These are phyloP conservation scores for Cyclotella choctawhatcheeana DNA, from an alignment of 108 stramenopile species.

Conservation along the genomic window DNA sequence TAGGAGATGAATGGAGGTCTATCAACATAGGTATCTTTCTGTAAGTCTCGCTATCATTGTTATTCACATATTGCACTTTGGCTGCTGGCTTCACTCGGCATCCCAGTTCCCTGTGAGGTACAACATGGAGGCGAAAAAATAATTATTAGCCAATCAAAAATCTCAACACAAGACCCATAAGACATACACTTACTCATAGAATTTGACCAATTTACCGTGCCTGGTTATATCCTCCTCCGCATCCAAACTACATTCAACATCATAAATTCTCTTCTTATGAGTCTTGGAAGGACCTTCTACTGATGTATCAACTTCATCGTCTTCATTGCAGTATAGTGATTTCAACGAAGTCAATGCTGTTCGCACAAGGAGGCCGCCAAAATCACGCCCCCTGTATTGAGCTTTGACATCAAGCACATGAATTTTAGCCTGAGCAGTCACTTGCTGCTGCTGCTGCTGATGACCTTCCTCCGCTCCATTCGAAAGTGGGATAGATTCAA, in stretches of 20 bases:
- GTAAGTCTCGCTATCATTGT: constrained; percentile 70
- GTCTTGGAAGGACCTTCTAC: not conserved
- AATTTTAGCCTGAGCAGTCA: constrained; percentile 56
- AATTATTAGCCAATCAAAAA: no score
- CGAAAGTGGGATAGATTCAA: no score
- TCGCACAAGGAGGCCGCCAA: constrained; percentile 68
- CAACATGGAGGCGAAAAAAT: not conserved
- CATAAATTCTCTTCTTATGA: constrained; percentile 20
- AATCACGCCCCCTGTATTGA: constrained; percentile 60
- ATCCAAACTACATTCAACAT: constrained; percentile 53
- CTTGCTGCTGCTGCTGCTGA: not conserved
- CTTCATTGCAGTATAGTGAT: constrained; percentile 30
- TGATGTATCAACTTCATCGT: constrained; percentile 30
- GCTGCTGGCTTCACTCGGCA: constrained; percentile 50
- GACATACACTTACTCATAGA: constrained; percentile 44
- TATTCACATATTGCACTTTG: constrained; percentile 63
- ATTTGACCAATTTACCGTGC: constrained; percentile 62
- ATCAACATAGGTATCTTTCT: constrained; percentile 73
- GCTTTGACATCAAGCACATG: constrained; percentile 67
- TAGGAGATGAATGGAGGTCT: constrained; percentile 16
- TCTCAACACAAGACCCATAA: no score
- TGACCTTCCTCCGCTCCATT: not conserved
- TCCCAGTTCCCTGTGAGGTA: constrained; percentile 37
- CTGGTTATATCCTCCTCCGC: constrained; percentile 71
- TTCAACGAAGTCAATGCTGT: constrained; percentile 54